Evolutionary conservation across 23 red algal genomes (phyloP).

Genomic region (Gracilariopsis chorda): DNA sequence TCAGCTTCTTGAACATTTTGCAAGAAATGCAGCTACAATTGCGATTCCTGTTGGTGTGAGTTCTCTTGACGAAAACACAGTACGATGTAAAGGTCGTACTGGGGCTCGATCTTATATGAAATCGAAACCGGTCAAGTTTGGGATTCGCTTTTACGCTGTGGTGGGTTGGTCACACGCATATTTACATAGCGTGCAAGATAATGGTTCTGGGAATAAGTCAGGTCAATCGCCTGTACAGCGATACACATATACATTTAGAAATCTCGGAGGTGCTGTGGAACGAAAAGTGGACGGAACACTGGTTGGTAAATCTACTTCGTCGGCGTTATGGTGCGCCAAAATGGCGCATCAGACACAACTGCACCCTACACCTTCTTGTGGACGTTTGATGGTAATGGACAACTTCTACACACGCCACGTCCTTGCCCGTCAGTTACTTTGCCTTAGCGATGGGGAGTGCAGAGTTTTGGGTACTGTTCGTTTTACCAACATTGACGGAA

Average conservation of each 20-base stretch:
- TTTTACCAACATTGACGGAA: not conserved
- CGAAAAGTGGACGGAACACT: not conserved
- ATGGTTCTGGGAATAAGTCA: not conserved
- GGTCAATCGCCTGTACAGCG: not conserved
- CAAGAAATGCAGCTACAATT: not conserved
- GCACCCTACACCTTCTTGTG: not conserved
- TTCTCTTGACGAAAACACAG: not conserved
- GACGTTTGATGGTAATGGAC: not conserved
- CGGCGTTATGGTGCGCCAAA: not conserved
- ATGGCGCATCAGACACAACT: not conserved
- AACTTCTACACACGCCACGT: not conserved
- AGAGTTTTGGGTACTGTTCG: not conserved
- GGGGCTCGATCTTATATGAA: not conserved
- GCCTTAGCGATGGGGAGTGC: no score
- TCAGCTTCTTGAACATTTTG: not conserved
- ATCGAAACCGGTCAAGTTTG: conserved; percentile 12
- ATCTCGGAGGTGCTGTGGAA: not conserved
- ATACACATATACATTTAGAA: not conserved
- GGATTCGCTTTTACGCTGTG: not conserved
- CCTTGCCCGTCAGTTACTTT: not conserved
- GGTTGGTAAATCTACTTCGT: not conserved
- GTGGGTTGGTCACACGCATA: not conserved
- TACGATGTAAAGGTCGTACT: not conserved
- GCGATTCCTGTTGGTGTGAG: not conserved
- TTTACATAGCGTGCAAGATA: not conserved